Conservation (phyloP, 163 green algal genomes). For the Volvox carteri region DNA sequence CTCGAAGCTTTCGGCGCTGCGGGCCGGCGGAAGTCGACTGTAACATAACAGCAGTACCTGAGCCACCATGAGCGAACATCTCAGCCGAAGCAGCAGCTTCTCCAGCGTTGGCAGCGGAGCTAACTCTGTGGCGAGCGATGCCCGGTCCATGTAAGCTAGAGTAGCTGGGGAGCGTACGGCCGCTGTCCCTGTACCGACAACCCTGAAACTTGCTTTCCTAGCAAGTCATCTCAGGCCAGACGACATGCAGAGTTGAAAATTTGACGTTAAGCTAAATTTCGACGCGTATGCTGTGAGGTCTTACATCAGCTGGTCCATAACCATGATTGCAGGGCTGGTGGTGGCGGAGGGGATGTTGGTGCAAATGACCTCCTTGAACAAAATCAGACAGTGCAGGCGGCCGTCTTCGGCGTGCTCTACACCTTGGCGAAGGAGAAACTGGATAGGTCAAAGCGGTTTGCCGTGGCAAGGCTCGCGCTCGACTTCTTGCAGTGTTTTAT, state of each 20-base stretch:
- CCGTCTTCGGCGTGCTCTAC: constrained; percentile 56
- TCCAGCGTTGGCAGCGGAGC: constrained; percentile 51
- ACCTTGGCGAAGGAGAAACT: constrained; percentile 61
- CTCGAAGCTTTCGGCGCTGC: neutral
- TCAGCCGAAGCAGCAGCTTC: constrained; percentile 48
- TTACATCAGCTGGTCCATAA: neutral
- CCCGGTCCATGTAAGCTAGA: constrained; percentile 32
- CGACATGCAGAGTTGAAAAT: neutral
- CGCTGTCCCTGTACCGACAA: neutral
- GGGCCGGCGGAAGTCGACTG: constrained; percentile 32
- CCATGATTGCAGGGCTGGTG: constrained; percentile 1
- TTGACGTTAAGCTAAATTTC: neutral
- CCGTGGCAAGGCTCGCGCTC: constrained; percentile 46
- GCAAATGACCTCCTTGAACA: constrained; percentile 58
- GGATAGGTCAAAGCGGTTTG: constrained; percentile 57
- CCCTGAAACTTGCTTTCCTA: neutral
- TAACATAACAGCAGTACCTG: constrained; percentile 33
- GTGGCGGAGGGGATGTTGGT: neutral
- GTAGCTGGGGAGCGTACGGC: neutral
- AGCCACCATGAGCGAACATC: constrained; percentile 49
- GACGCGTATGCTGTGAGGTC: too few species aligned
- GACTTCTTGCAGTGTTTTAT: constrained; percentile 64
- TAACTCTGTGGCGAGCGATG: constrained; percentile 43
- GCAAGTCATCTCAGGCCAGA: neutral
- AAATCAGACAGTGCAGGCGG: constrained; percentile 50